Conservation (phyloP, 2,329 filamentous ascomycete species). For the Aschersonia sp. region DNA sequence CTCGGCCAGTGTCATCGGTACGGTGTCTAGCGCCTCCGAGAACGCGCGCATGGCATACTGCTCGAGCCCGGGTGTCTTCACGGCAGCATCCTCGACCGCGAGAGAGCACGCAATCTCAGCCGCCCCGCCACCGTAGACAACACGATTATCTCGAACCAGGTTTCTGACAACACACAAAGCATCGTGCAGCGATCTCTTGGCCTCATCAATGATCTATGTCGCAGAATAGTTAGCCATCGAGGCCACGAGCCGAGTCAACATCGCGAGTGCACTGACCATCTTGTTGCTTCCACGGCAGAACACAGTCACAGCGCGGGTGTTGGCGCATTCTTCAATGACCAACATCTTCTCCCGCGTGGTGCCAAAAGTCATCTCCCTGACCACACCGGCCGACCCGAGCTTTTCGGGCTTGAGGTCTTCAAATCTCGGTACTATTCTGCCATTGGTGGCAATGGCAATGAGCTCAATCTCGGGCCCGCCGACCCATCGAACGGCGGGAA, state of each 20-base stretch:
- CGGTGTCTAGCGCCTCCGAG: slow-evolving; percentile 79
- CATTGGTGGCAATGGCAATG: slow-evolving; percentile 96
- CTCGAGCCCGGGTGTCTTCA: slow-evolving; percentile 91
- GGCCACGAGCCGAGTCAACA: neutral
- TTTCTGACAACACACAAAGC: slow-evolving; percentile 96
- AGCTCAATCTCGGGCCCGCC: slow-evolving; percentile 96
- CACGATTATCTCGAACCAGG: slow-evolving; percentile 86
- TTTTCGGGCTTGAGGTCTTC: slow-evolving; percentile 87
- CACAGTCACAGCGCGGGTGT: slow-evolving; percentile 88
- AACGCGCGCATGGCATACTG: slow-evolving; percentile 99
- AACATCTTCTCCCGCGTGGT: slow-evolving; percentile 99
- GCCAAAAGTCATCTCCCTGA: slow-evolving; percentile 90
- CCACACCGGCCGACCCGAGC: slow-evolving; percentile 76
- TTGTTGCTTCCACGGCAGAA: slow-evolving; percentile 98
- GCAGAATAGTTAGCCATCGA: neutral
- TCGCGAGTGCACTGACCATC: slow-evolving; percentile 53
- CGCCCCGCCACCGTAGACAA: slow-evolving; percentile 93
- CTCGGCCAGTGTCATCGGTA: slow-evolving; percentile 93
- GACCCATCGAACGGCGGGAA: slow-evolving; percentile 95
- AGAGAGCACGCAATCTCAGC: slow-evolving; percentile 95
- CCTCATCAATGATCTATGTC: slow-evolving; percentile 86
- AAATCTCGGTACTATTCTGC: slow-evolving; percentile 91
- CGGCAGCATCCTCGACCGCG: slow-evolving; percentile 86
- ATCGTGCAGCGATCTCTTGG: slow-evolving; percentile 93
- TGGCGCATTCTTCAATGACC: slow-evolving; percentile 97